Evolutionary conservation across 306 rosid genomes (phyloP).

Genomic region (Ammopiptanthus mongolicus): DNA sequence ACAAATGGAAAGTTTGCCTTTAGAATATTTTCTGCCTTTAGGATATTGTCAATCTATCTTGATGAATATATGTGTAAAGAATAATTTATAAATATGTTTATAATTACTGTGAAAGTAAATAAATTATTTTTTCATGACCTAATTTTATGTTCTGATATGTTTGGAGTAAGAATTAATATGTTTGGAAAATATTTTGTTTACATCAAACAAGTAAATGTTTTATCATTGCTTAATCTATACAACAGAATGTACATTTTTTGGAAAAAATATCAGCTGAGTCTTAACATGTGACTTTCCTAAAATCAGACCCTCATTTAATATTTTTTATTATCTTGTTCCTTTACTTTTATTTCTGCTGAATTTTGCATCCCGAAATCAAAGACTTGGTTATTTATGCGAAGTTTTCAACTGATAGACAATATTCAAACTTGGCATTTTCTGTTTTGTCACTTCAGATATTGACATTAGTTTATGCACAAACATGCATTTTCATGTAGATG

Average conservation of each 20-base stretch:
- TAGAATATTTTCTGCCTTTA: not conserved
- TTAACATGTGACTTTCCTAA: not conserved
- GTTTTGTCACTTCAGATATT: conserved; percentile 5
- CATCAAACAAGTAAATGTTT: not conserved
- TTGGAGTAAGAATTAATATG: conserved; percentile 1
- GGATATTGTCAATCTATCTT: conserved; percentile 1
- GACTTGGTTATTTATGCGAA: not conserved
- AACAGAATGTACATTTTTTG: not conserved
- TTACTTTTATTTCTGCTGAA: not conserved
- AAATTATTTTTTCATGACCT: not conserved
- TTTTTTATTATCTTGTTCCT: not conserved
- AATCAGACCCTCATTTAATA: not conserved
- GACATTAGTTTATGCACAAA: not conserved
- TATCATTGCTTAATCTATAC: not conserved
- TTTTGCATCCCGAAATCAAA: not conserved
- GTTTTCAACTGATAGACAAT: conserved; percentile 1
- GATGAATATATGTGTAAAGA: not conserved
- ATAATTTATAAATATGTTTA: not conserved
- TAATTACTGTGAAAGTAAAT: not conserved
- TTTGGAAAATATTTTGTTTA: not conserved
- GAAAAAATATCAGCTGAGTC: conserved; percentile 2
- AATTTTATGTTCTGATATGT: not conserved
- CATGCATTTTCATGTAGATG: not conserved
- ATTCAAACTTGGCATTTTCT: not conserved
- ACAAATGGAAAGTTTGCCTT: not conserved